Base-by-base conservation (phyloP, 495 filamentous ascomycete genomes). In the Aspergillus asperescens region DNA sequence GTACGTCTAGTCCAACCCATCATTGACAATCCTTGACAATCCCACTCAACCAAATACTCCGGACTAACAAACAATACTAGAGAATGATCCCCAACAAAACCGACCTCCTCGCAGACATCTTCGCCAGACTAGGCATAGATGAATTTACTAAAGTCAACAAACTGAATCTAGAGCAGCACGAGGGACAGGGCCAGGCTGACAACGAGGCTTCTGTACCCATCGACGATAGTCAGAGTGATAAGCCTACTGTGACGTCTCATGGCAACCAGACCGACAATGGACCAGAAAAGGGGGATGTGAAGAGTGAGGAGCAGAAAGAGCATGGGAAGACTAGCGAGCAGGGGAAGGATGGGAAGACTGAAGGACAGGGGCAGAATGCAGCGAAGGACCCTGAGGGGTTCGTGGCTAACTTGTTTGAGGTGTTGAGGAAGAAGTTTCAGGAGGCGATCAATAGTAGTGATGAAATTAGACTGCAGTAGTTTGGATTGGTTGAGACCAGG, bases 391-490 rank as follows among this genome's bases (percentile, higher is more conserved):
- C 67, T 2, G 41, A 52, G 0, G 27, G 54, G 9, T 62, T 70
- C 34, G 48, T 68, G 16, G 50, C 46, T 18, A 54, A 55, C 10
- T 16, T 74, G 12, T 54, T 62, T 15, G 42, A 41, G 7, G 20
- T 41, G 7, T 19, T 72, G 20, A 50, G 52, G 37, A 35, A 59
- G 46, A 54, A 57, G 27, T 45, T 71, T 10, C 57, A 51, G 1
- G 48, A 66, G 40, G 38, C 48, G 37, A n/a, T 67, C 22, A 53
- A 71, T 54, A 67, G 66, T 24, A 65, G 62, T 19, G 71, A 74
- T 51, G 71, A 74, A 57, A 13, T 63, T 40, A 55, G 50, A 7
- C 39, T 71, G 47, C 22, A 50, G 16, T 59, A 45, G 44, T 32
- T n/a, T n/a, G n/a, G n/a, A n/a, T n/a, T 18, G 25, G 7, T 7